Base-by-base conservation (phyloP, 2,329 filamentous ascomycete species). In the Shiraia sp. region DNA sequence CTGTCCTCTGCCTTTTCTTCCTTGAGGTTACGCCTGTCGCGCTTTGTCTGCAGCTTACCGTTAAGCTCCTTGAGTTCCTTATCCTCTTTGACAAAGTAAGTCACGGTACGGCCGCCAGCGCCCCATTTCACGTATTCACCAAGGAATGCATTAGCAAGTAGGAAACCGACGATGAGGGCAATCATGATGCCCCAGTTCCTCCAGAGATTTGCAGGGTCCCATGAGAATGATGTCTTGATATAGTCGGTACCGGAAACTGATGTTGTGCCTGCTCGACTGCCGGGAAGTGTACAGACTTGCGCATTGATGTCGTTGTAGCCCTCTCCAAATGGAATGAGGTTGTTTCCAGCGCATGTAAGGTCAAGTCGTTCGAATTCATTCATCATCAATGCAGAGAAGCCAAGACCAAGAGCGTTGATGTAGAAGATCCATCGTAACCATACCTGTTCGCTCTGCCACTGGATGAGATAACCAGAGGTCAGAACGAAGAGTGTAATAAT, bases 371-470 rank as follows among this genome's bases (percentile, higher is more conserved):
- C 77, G 58, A 96, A 95, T 61, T 96, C 90, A 59, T 95, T 96
- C 57, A 88, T 82, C 88, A 95, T 93, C 69, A 96, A 69, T 2
- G 83, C 75, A 9, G 85, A 80, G 62, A 96, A 95, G 0, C 83
- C 81, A 2, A 93, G 77, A 32, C 87, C 88, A 2, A 95, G 76
- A 1, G 88, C 87, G 49, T 93, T 85, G 32, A 92, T 74, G 63
- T 89, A 93, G 67, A 87, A 88, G 47, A 95, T 81, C 89, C 89
- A 95, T 50, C 85, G 78, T 57, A 86, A 86, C 88, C 89, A 95
- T 0, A 85, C 82, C 55, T 90, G 85, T 55, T 88, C 81, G 2
- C 75, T 80, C 35, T 85, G 79, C 64, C 87, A 90, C 63, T 90
- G 88, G 45, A 95, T 92, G 29, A 95, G 72, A 68, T 93, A 95